Conservation (phyloP, 768 basidiomycete species). For the Termitomyces bulborhizus region DNA sequence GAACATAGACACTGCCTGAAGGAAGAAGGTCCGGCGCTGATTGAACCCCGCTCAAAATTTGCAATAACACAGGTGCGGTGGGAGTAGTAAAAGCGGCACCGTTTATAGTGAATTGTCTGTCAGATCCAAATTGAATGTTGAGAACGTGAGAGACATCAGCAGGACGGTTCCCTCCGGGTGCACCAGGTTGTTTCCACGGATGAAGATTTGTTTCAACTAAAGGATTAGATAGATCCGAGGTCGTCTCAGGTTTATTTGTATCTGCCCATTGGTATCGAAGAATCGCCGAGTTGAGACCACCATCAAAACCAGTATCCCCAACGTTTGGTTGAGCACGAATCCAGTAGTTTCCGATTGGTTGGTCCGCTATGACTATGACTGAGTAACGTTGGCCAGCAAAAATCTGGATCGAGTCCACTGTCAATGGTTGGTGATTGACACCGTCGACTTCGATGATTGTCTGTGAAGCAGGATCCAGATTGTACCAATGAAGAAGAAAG, state of each 20-base stretch:
- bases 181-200: conserved; percentile 22
- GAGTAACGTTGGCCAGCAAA: conserved; percentile 23
- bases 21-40: conserved; percentile 33
- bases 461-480: too few species aligned
- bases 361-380: conserved; percentile 36
- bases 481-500: too few species aligned
- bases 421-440: conserved; percentile 31
- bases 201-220: conserved; percentile 18
- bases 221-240: not conserved
- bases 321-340: conserved; percentile 28
- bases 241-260: too few species aligned
- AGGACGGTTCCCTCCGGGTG: conserved; percentile 23
- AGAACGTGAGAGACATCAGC: conserved; percentile 10
- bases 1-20: conserved; percentile 32
- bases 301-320: conserved; percentile 21
- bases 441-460: conserved; percentile 52
- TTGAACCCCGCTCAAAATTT: conserved; percentile 42
- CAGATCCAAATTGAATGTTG: conserved; percentile 3
- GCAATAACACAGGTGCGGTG: conserved; percentile 34
- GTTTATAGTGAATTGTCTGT: conserved; percentile 22
- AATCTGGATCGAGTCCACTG: conserved; percentile 38
- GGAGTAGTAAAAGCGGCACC: conserved; percentile 27
- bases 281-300: conserved; percentile 43
- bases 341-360: conserved; percentile 48
- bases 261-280: conserved; percentile 30